Evolutionary conservation across 2,329 filamentous ascomycete genomes (phyloP).

Genomic region (Alternaria angustiovoidea): DNA sequence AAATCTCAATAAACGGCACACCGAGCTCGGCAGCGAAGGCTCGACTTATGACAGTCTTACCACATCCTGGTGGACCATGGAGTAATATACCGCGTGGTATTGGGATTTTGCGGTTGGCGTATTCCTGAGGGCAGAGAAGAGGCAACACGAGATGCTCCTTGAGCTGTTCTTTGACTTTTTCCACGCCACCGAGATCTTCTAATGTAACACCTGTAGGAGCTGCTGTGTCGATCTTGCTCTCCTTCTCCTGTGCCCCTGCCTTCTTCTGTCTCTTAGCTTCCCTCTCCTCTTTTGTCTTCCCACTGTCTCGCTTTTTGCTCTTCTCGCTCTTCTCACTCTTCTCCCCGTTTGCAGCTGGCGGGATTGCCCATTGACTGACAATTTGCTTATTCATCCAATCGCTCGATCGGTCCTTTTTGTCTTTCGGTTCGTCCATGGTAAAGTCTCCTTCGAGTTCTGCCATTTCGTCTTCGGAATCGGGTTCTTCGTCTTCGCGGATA

Average conservation of each 20-base stretch:
- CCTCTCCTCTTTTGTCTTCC: conserved; percentile 70
- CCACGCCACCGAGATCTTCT: conserved; percentile 78
- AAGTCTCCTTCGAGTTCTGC: conserved; percentile 55
- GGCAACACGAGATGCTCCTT: conserved; percentile 77
- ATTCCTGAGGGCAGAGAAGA: conserved; percentile 72
- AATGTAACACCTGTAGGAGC: conserved; percentile 74
- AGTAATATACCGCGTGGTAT: conserved; percentile 78
- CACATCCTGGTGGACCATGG: conserved; percentile 84
- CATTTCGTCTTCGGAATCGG: conserved; percentile 60
- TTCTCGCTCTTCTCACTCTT: conserved; percentile 43
- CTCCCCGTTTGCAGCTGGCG: conserved; percentile 39
- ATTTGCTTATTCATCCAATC: conserved; percentile 74
- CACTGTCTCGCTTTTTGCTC: conserved; percentile 54
- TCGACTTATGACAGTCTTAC: conserved; percentile 84
- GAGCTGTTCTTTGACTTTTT: conserved; percentile 73
- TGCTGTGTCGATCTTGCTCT: conserved; percentile 64
- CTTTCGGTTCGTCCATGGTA: conserved; percentile 30
- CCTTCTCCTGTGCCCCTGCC: conserved; percentile 43
- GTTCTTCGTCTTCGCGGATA: conserved; percentile 69
- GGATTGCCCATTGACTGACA: conserved; percentile 63
- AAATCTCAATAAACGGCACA: conserved; percentile 82
- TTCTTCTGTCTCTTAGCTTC: conserved; percentile 70
- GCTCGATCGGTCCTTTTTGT: conserved; percentile 39
- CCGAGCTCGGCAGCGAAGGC: conserved; percentile 79
- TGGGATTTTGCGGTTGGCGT: conserved; percentile 70